These are phyloP conservation scores for Ustilago shanxiensis DNA, from an alignment of 1,284 basidiomycete species.

Conservation along the genomic window DNA sequence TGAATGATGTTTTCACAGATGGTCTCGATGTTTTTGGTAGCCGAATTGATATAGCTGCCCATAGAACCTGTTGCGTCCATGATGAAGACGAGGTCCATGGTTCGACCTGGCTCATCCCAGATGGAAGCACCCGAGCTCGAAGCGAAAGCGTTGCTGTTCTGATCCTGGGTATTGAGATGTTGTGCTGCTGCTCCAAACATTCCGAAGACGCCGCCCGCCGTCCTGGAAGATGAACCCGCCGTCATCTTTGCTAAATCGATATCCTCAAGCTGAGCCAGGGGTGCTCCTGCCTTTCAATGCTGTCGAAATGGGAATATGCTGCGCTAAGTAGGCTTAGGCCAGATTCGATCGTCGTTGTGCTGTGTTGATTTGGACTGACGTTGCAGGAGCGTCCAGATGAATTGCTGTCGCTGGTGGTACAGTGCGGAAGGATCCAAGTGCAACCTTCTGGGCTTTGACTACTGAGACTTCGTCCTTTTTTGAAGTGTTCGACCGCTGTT, in stretches of 20 bases:
- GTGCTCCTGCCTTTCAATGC: too few relatives aligned
- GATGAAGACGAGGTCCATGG: slow-evolving; percentile 68
- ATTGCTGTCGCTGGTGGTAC: neutral
- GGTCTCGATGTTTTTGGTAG: slow-evolving; percentile 97
- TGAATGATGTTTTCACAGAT: slow-evolving; percentile 97
- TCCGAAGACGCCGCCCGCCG: slow-evolving; percentile 48
- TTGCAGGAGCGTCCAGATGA: too few relatives aligned
- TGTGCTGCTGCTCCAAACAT: slow-evolving; percentile 64
- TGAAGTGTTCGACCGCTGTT: neutral
- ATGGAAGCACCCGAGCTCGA: slow-evolving; percentile 24
- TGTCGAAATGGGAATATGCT: neutral
- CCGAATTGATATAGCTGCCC: slow-evolving; percentile 71
- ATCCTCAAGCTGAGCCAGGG: neutral
- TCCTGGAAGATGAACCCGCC: slow-evolving; percentile 32
- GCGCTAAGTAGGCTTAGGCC: neutral
- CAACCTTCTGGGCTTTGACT: neutral
- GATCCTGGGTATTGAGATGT: slow-evolving; percentile 42
- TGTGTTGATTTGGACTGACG: too few relatives aligned
- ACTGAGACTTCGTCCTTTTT: neutral
- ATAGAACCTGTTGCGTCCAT: slow-evolving; percentile 70
- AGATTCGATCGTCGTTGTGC: neutral
- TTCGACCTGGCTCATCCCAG: slow-evolving; percentile 43
- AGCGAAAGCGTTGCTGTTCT: slow-evolving; percentile 12
- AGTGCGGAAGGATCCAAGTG: neutral
- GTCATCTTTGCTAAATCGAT: slow-evolving; percentile 19